Conservation (phyloP, 2,329 filamentous ascomycete genomes). For the Ambrosiella cleistominuta region DNA sequence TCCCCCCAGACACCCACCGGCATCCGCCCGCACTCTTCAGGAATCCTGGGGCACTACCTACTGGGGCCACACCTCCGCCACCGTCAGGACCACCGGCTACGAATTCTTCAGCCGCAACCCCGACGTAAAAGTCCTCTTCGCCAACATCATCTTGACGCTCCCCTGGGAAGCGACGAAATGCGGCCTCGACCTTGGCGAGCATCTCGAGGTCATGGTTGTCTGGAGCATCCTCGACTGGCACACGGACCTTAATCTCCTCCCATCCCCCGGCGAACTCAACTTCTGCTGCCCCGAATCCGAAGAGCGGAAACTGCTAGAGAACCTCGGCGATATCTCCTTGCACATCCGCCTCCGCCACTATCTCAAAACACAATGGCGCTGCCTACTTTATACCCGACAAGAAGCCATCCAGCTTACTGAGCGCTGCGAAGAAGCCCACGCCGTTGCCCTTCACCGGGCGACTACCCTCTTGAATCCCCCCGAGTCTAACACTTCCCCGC, state of each 20-base stretch:
- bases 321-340: slow-evolving; percentile 15
- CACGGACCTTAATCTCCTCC: slow-evolving; percentile 33
- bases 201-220: slow-evolving; percentile 38
- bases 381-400: slow-evolving; percentile 22
- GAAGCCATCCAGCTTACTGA: slow-evolving; percentile 19
- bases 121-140: background rate
- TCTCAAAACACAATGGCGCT: slow-evolving; percentile 27
- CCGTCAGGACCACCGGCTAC: background rate
- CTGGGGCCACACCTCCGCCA: background rate
- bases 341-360: slow-evolving; percentile 25
- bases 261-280: slow-evolving; percentile 32
- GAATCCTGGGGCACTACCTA: background rate
- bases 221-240: slow-evolving; percentile 43
- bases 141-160: slow-evolving; percentile 18
- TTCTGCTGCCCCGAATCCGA: slow-evolving; percentile 24
- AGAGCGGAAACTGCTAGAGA: slow-evolving; percentile 18
- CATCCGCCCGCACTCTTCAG: background rate
- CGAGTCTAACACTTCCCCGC: background rate
- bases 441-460: slow-evolving; percentile 15
- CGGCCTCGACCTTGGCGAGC: slow-evolving; percentile 32
- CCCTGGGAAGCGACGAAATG: slow-evolving; percentile 36
- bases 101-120: background rate
- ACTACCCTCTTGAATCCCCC: background rate
- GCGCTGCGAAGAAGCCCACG: slow-evolving; percentile 17
- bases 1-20: background rate